Evolutionary conservation across 2,329 filamentous ascomycete genomes (phyloP).

Genomic region (Colletotrichum sidae): DNA sequence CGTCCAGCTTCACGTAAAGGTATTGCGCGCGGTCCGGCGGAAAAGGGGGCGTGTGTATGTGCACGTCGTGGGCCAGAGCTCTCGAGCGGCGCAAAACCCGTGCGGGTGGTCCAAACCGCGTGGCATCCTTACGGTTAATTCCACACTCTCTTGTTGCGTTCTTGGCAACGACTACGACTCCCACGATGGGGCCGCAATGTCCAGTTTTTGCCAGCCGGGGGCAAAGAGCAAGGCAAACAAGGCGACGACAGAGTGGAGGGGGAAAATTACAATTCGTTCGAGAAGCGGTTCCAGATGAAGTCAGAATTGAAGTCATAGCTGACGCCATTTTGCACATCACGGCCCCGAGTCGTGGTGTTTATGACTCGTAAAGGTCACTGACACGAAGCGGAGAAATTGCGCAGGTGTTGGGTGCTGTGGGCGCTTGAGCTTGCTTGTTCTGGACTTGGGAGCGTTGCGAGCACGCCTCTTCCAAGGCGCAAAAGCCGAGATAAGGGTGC

Average conservation of each 20-base stretch:
- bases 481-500: neutral
- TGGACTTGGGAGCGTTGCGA: neutral
- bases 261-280: constrained; percentile 3
- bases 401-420: neutral
- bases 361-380: constrained; percentile 21
- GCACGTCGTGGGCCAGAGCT: constrained; percentile 9
- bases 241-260: neutral
- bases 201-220: constrained; percentile 9
- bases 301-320: constrained; percentile 30
- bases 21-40: too few relatives aligned
- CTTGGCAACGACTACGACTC: too few relatives aligned
- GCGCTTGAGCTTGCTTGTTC: constrained; percentile 23
- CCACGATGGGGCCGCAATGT: too few relatives aligned
- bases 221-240: neutral
- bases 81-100: constrained; percentile 18
- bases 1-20: too few relatives aligned
- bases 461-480: constrained; percentile 22
- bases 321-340: constrained; percentile 10
- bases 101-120: constrained; percentile 24
- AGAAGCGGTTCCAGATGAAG: constrained; percentile 15
- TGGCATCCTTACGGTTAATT: neutral
- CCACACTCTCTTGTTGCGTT: too few relatives aligned
- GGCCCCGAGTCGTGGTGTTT: constrained; percentile 10
- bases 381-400: constrained; percentile 7
- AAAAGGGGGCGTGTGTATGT: neutral